Percentiles rank a stretch among this genome's conserved stretches.
Evolutionary conservation across 139 green algal genomes (phyloP).

Genomic region (Bryopsis sp.): DNA sequence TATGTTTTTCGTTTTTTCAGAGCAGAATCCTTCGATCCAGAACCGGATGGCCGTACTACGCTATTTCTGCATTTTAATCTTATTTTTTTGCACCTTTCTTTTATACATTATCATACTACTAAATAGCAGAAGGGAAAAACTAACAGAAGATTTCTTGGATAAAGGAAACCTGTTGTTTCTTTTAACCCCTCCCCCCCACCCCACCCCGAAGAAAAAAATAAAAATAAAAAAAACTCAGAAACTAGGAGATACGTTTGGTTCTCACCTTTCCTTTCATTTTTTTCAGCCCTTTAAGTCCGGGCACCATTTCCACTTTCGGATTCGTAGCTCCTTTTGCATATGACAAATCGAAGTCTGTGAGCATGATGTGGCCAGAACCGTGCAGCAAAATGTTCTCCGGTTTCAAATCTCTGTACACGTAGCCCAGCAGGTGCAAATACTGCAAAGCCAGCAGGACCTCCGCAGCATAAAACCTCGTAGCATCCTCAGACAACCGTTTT

Average conservation of each 20-base stretch:
- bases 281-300: neutral
- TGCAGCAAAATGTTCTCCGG: conserved; percentile 97
- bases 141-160: conserved; percentile 13
- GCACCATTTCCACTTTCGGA: conserved; percentile 27
- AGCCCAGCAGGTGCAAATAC: conserved; percentile 94
- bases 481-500: conserved; percentile 65
- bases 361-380: conserved; percentile 76
- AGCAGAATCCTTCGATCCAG: too few relatives aligned
- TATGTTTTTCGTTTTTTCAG: too few relatives aligned
- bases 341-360: conserved; percentile 97
- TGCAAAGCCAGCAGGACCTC: conserved; percentile 95
- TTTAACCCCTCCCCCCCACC: too few relatives aligned
- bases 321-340: conserved; percentile 53
- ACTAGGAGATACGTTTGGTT: too few relatives aligned
- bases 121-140: conserved; percentile 16
- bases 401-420: conserved; percentile 97
- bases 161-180: too few relatives aligned
- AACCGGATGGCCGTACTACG: too few relatives aligned
- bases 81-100: too few relatives aligned
- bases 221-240: too few relatives aligned
- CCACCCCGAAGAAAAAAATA: too few relatives aligned
- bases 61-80: too few relatives aligned
- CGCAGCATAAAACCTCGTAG: conserved; percentile 70
- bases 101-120: too few relatives aligned
- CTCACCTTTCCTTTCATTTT: neutral